Conservation (phyloP, 805 yeast species). For the Nakazawaea wyomingensis region DNA sequence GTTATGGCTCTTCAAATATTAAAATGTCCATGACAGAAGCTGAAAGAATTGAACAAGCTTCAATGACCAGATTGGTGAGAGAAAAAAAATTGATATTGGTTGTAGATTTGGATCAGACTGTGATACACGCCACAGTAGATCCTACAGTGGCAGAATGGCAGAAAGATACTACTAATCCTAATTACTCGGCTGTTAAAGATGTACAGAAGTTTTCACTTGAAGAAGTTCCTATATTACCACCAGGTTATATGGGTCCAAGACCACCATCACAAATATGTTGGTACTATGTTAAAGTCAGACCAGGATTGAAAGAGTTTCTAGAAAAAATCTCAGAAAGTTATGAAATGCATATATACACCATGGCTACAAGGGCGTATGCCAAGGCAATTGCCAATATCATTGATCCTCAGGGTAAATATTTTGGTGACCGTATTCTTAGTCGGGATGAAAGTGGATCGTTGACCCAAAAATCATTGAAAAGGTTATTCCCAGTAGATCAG, state of each 20-base stretch:
- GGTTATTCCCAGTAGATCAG: constrained; percentile 93
- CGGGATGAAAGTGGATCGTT: constrained; percentile 93
- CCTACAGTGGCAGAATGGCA: constrained; percentile 98
- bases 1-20: constrained; percentile 81
- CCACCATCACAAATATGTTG: constrained; percentile 62
- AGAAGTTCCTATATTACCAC: constrained; percentile 63
- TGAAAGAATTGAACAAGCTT: constrained; percentile 64
- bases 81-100: constrained; percentile 78
- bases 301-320: constrained; percentile 76
- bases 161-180: constrained; percentile 77
- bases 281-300: constrained; percentile 91
- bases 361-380: constrained; percentile 97
- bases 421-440: constrained; percentile 87
- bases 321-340: constrained; percentile 56
- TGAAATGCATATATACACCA: constrained; percentile 93
- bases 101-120: constrained; percentile 96
- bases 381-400: constrained; percentile 82
- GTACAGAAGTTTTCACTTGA: constrained; percentile 72
- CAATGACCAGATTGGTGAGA: constrained; percentile 54
- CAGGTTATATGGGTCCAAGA: constrained; percentile 54
- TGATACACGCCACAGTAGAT: constrained; percentile 96
- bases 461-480: constrained; percentile 79
- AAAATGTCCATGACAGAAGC: constrained; percentile 87
- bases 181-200: constrained; percentile 77
- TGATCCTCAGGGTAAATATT: constrained; percentile 81